Evolutionary conservation across 176 grass and related monocot genomes (phyloP).

Genomic region (Eleusine indica): DNA sequence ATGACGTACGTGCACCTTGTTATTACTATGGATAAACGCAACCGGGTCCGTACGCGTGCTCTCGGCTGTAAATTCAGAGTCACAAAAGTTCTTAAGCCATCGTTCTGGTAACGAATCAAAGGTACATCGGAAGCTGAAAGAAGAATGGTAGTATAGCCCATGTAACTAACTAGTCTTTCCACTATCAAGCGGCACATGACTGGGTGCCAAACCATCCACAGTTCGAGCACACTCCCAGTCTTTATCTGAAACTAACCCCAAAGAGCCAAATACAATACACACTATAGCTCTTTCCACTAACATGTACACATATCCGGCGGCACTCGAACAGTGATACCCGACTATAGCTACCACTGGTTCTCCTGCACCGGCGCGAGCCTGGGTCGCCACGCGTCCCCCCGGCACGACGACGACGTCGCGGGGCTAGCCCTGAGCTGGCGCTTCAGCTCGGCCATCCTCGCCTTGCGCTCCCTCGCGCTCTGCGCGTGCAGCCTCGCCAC

Average conservation of each 20-base stretch:
- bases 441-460: conserved; percentile 42
- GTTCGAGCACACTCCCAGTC: too few relatives aligned
- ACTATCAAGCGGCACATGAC: too few relatives aligned
- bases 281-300: too few relatives aligned
- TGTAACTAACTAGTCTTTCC: not conserved
- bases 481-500: conserved; percentile 42
- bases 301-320: not conserved
- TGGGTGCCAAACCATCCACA: too few relatives aligned
- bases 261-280: too few relatives aligned
- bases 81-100: not conserved
- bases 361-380: conserved; percentile 39
- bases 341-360: not conserved
- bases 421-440: not conserved
- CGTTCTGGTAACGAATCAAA: not conserved
- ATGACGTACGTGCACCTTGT: not conserved
- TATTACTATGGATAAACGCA: not conserved
- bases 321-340: not conserved
- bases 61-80: not conserved
- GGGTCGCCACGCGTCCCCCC: conserved; percentile 26
- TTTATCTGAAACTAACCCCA: too few relatives aligned
- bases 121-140: not conserved
- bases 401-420: not conserved
- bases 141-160: not conserved
- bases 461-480: conserved; percentile 26
- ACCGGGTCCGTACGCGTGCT: not conserved